Conservation (phyloP, 164 flowering plant species). For the Annona squamosa region DNA sequence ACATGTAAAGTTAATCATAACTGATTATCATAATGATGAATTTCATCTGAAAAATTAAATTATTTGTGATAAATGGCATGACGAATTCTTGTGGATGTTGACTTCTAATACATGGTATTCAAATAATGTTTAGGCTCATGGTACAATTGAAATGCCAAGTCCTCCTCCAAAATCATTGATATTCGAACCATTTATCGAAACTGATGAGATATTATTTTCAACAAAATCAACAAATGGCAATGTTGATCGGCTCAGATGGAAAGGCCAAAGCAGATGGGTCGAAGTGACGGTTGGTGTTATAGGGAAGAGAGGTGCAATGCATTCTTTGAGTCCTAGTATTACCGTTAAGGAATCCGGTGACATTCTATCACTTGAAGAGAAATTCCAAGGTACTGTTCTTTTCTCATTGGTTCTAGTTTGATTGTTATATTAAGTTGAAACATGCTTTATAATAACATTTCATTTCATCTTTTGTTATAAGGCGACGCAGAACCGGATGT, state of each 20-base stretch:
- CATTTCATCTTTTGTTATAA: no score
- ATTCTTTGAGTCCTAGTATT: constrained; percentile 74
- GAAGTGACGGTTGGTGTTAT: constrained; percentile 87
- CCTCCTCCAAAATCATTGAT: constrained; percentile 76
- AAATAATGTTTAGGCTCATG: constrained; percentile 50
- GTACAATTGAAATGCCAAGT: constrained; percentile 83
- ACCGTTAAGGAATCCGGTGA: constrained; percentile 90
- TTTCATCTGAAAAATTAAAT: background rate
- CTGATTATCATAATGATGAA: background rate
- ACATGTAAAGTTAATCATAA: background rate
- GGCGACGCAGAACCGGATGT: no score
- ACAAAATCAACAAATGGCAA: constrained; percentile 35
- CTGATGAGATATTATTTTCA: constrained; percentile 70
- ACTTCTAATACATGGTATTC: constrained; percentile 4
- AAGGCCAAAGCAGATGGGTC: constrained; percentile 81
- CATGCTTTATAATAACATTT: background rate
- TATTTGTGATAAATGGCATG: background rate
- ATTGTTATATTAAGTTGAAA: background rate
- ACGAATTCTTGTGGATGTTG: background rate
- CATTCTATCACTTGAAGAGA: constrained; percentile 88
- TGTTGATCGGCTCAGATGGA: constrained; percentile 42
- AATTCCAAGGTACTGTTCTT: constrained; percentile 65
- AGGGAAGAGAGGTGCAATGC: constrained; percentile 72
- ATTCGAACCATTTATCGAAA: constrained; percentile 91
- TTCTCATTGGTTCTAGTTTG: background rate